Base-by-base conservation (phyloP, 371 early-diverging fungal genomes). In the Amoeboaphelidium protococcarum region DNA sequence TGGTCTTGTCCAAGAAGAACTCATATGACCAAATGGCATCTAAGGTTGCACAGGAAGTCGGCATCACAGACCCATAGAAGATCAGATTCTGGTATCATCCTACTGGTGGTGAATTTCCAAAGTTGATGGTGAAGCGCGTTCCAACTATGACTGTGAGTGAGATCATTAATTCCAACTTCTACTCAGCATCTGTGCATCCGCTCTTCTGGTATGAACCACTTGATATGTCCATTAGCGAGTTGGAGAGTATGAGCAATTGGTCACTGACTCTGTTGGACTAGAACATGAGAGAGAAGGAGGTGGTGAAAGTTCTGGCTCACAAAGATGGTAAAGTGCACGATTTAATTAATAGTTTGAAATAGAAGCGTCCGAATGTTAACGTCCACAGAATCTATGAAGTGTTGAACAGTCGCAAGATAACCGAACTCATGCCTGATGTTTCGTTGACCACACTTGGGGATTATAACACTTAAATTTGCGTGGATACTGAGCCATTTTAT, bases 241-340 rank as follows among this genome's bases (percentile, higher is more conserved):
- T 86, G 56, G 90, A 92, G 54, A 66, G 79, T 26, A 31, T 31
- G 37, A 6, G 37, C 16, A 6, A 31, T 10, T 50, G 88, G 47
- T 79, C 83, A 31, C 64, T 86, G 20, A 68, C 71, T 19, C 59
- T 89, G 31, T 60, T 63, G 10, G 85, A 89, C 54, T 62, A 86
- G 25, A 89, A 90, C 49, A 69, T 62, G 41, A 83, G 63, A 65
- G 40, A 64, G 51, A 2, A 41, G 55, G 1, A 50, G 54, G 46
- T 62, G 69, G 27, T 31, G 37, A 16, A 31, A 10, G 37, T 31
- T 6, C 6, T 31, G 37, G 37, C 16, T 16, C 6, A 31, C 16
- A 31, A 31, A 16, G 37, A 16, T 31, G 16, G 37, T 31, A 31
- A 6, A 31, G 6, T 31, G 6, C 16, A 6, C 6, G 37, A 31